Evolutionary conservation across 768 basidiomycete genomes (phyloP), one percentile per base, ranked within the genome.

Genomic region (Lactarius trivialis): DNA sequence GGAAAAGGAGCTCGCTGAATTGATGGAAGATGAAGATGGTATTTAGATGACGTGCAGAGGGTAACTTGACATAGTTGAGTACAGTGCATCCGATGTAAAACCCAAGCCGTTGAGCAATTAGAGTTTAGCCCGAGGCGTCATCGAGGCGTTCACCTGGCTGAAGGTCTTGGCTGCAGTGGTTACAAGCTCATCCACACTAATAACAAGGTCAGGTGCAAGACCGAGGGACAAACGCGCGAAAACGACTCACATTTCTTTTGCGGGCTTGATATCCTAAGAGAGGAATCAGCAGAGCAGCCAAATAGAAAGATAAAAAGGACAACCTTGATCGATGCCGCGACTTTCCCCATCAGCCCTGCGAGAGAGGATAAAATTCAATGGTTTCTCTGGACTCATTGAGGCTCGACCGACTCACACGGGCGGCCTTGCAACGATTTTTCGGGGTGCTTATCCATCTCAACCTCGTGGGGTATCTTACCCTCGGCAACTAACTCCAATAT

Each of bases 1-100:
- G 73, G 93, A 94, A 69, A 79, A 83, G 24, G 93, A 97, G 72
- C 77, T 98, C 24, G 93, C 85, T 39, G 93, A 93, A 70, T 73
- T 97, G 39, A 81, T 89, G 81, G 78, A 71, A 41, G 71, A 71
- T 4, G 69, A 71, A 32, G 49, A 21, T 53, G 34, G 28, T 49
- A 51, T 51, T 17, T 60, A 49, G 3, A 30, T 59, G 28, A 11
- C 8, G 12, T 56, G 19, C 6, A 15, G 7, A 14, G 26, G n/a
- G 33, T 4, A 55, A 53, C 33, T 45, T n/a, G 19, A 37, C 58
- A 49, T 32, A 26, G 17, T 45, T 36, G 17, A 28, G 19, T 36
- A 21, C 53, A 55, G 9, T 24, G 30, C 32, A 41, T 43, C 28
- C 8, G 2, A n/a, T 56, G 48, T 14, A 48, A 51, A 28, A 57